phyloP scores from a whole-genome alignment of 139 green algal species.

The Dunaliella primolecta region DNA sequence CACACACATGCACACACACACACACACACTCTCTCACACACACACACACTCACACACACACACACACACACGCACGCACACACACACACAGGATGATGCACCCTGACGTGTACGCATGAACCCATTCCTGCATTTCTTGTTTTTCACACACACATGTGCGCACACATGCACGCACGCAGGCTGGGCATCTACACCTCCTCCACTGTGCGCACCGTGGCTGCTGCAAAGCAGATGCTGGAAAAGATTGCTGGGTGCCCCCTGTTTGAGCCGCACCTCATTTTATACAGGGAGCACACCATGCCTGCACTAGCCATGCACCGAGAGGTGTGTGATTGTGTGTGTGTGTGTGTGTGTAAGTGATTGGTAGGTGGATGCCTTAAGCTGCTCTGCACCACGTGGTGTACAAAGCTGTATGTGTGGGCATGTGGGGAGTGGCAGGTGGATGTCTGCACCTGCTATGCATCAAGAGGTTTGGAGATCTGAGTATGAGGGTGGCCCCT shows the following conservation, averaged over 20 bases:
- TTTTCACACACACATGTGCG: not conserved
- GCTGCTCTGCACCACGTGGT: too few species aligned
- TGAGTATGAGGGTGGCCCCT: too few species aligned
- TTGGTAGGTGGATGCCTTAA: too few species aligned
- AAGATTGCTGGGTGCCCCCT: conserved; percentile 18
- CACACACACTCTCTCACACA: too few species aligned
- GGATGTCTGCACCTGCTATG: too few species aligned
- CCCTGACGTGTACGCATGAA: too few species aligned
- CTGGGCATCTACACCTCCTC: conserved; percentile 39
- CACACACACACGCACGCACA: conserved; percentile 12
- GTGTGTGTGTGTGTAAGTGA: too few species aligned
- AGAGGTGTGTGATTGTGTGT: not conserved
- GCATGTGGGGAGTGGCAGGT: too few species aligned
- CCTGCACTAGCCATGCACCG: conserved; percentile 4
- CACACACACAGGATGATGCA: conserved; percentile 18
- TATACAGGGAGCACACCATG: conserved; percentile 26
- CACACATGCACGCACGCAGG: conserved; percentile 11
- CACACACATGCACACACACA: too few species aligned
- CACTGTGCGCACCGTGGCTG: conserved; percentile 24
- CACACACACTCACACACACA: not conserved
- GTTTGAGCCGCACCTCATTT: conserved; percentile 33
- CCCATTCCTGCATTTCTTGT: too few species aligned
- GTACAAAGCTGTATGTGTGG: too few species aligned
- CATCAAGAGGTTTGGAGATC: too few species aligned
- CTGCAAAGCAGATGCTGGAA: conserved; percentile 27